Evolutionary conservation across 2,329 filamentous ascomycete species (phyloP).

Genomic region (Aspergillus phoenicis): DNA sequence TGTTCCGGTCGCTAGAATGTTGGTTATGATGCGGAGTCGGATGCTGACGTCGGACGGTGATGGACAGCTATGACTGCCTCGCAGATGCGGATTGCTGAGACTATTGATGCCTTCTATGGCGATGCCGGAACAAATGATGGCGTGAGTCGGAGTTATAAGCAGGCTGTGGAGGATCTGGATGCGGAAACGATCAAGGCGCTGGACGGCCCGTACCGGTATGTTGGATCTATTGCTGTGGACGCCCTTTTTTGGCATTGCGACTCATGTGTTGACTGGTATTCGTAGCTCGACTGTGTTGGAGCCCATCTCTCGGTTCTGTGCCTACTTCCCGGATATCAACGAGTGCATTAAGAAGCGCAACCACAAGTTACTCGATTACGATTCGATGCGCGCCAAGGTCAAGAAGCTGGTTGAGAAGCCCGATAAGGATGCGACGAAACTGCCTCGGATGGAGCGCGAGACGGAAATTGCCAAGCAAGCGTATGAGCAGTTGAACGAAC

Average conservation of each 20-base stretch:
- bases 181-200: conserved; percentile 98
- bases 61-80: conserved; percentile 90
- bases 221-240: not conserved
- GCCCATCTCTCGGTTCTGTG: conserved; percentile 92
- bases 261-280: not conserved
- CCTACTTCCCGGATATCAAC: conserved; percentile 98
- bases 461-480: conserved; percentile 89
- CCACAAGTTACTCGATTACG: conserved; percentile 98
- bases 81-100: conserved; percentile 72
- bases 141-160: conserved; percentile 95
- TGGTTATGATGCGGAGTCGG: not conserved
- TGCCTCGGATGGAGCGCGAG: conserved; percentile 94
- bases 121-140: conserved; percentile 93
- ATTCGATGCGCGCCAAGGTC: conserved; percentile 90
- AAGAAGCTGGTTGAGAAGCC: conserved; percentile 98
- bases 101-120: conserved; percentile 98
- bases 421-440: conserved; percentile 96
- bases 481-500: conserved; percentile 97
- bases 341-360: conserved; percentile 99
- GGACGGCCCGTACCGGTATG: conserved; percentile 86
- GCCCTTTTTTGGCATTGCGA: too few relatives aligned
- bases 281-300: conserved; percentile 84
- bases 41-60: conserved; percentile 12
- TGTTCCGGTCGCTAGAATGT: not conserved
- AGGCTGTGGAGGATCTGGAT: conserved; percentile 95